Conservation (phyloP, 768 basidiomycete species). For the Amanita rubescens region DNA sequence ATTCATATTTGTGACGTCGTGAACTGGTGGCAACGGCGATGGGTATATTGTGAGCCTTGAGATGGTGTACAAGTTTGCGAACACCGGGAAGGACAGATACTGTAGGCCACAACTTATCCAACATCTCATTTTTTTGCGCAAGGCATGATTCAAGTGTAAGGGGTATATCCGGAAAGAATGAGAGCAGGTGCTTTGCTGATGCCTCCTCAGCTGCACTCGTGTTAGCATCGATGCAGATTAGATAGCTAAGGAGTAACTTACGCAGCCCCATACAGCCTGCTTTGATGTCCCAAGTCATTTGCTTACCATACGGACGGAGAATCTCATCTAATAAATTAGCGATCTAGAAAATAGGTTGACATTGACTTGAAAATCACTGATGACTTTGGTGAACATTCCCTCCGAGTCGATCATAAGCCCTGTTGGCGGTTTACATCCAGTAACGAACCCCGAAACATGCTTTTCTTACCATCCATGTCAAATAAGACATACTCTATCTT, state of each 20-base stretch:
- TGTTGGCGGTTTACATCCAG: constrained; percentile 17
- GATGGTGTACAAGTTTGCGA: constrained; percentile 58
- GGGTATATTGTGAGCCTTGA: constrained; percentile 59
- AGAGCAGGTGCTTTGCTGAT: constrained; percentile 60
- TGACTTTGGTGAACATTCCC: constrained; percentile 67
- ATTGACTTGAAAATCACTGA: constrained; percentile 41
- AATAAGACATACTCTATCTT: constrained; percentile 60
- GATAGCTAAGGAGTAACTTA: constrained; percentile 17
- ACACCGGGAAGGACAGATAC: constrained; percentile 72
- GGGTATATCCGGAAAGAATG: constrained; percentile 68
- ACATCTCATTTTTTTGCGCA: constrained; percentile 42
- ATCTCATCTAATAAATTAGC: constrained; percentile 47
- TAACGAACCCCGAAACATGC: neutral
- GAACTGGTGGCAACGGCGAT: constrained; percentile 82
- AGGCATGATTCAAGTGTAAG: constrained; percentile 58
- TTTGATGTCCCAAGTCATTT: constrained; percentile 87
- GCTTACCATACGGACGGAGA: constrained; percentile 59
- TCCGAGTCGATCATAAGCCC: constrained; percentile 76
- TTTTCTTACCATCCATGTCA: constrained; percentile 65
- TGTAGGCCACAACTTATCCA: constrained; percentile 62
- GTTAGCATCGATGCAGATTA: neutral
- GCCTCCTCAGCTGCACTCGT: constrained; percentile 48
- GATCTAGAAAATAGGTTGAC: neutral
- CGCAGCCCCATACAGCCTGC: constrained; percentile 87
- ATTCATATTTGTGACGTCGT: constrained; percentile 50